These are phyloP conservation scores for Nidularia pulvinata DNA, from an alignment of 768 basidiomycete genomes.

Conservation along the genomic window DNA sequence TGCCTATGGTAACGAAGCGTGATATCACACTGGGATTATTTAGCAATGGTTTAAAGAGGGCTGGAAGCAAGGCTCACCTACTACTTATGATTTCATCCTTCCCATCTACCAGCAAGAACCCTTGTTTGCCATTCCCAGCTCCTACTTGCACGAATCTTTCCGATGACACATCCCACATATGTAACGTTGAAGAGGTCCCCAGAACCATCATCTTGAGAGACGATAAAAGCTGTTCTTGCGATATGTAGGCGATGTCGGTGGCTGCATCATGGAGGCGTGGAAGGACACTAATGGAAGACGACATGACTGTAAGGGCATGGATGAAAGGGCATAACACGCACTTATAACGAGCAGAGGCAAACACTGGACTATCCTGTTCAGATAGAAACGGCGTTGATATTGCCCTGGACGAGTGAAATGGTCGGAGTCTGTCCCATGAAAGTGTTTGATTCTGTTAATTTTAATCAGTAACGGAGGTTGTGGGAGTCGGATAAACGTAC, in stretches of 20 bases:
- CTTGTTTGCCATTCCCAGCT: conserved; percentile 25
- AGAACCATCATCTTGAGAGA: conserved; percentile 57
- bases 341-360: conserved; percentile 61
- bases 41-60: background rate
- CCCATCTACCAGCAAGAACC: conserved; percentile 49
- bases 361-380: conserved; percentile 56
- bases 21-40: conserved; percentile 42
- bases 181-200: conserved; percentile 67
- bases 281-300: conserved; percentile 37
- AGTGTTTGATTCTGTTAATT: conserved; percentile 39
- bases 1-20: conserved; percentile 71
- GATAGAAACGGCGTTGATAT: conserved; percentile 61
- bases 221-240: conserved; percentile 44
- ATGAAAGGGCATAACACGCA: conserved; percentile 27
- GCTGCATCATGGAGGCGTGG: conserved; percentile 38
- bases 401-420: conserved; percentile 22
- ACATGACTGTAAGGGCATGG: background rate
- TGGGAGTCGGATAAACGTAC: background rate
- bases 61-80: conserved; percentile 39
- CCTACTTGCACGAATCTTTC: conserved; percentile 59
- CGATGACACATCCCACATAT: conserved; percentile 55
- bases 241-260: conserved; percentile 39
- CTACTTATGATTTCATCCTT: conserved; percentile 53
- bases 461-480: background rate
- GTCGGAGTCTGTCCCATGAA: conserved; percentile 65